Evolutionary conservation across 352 stramenopile species (phyloP).

Genomic region (Blastocystis sp.): DNA sequence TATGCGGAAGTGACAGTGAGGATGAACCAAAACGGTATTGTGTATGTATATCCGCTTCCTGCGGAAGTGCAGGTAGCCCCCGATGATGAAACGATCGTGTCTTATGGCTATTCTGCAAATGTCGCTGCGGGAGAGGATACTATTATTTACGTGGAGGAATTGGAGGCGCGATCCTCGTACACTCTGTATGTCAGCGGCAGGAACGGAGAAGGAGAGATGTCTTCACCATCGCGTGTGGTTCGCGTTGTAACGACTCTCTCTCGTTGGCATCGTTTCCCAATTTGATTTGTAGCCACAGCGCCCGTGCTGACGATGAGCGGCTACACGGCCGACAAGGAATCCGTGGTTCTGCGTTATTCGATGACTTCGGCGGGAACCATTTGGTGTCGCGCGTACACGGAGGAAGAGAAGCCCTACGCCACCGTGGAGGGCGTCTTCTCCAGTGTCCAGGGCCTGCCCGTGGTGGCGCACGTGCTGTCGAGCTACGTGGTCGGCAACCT

Average conservation of each 20-base stretch:
- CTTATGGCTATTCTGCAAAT: constrained; percentile 56
- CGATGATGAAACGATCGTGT: constrained; percentile 44
- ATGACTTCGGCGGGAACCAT: constrained; percentile 47
- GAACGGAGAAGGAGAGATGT: not conserved
- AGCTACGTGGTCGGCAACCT: constrained; percentile 67
- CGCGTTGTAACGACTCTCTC: constrained; percentile 20
- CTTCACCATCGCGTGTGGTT: constrained; percentile 37
- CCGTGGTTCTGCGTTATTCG: constrained; percentile 36
- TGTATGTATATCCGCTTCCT: constrained; percentile 64
- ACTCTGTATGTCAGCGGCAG: constrained; percentile 38
- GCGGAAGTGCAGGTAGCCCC: constrained; percentile 45
- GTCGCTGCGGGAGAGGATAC: constrained; percentile 16
- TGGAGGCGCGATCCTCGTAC: constrained; percentile 38
- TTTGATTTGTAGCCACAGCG: constrained; percentile 22
- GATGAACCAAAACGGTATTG: constrained; percentile 31
- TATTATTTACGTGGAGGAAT: constrained; percentile 25
- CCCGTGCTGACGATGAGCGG: constrained; percentile 18
- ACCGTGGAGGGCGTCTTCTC: constrained; percentile 58
- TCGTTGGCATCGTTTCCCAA: not conserved
- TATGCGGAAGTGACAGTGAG: constrained; percentile 44
- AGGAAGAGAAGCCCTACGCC: constrained; percentile 47
- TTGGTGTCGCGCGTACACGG: constrained; percentile 55
- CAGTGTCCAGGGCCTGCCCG: constrained; percentile 15
- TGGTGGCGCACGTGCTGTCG: constrained; percentile 27
- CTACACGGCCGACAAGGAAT: constrained; percentile 24